Evolutionary conservation across 2,329 filamentous ascomycete genomes (phyloP).

Genomic region (Macrophomina pseudophaseolina): DNA sequence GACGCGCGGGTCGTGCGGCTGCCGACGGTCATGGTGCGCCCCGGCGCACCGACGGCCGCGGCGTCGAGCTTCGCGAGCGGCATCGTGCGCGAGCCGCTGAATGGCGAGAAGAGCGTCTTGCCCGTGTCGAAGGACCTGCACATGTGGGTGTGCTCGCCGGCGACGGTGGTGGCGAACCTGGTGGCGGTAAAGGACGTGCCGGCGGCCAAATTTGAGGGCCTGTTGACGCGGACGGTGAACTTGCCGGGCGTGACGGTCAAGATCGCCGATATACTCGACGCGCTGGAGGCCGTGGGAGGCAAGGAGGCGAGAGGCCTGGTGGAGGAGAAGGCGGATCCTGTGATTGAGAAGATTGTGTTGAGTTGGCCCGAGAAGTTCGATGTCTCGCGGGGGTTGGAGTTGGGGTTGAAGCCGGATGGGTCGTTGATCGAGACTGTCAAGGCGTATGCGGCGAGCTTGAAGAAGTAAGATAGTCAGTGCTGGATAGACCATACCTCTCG

Average conservation of each 20-base stretch:
- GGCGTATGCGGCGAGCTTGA: constrained; percentile 23
- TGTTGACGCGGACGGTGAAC: constrained; percentile 52
- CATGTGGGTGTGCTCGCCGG: constrained; percentile 61
- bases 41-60: constrained; percentile 61
- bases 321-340: constrained; percentile 52
- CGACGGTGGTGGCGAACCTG: constrained; percentile 58
- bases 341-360: constrained; percentile 54
- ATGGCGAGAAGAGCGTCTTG: constrained; percentile 54
- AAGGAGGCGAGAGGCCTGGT: constrained; percentile 55
- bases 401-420: constrained; percentile 59
- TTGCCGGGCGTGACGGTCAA: constrained; percentile 58
- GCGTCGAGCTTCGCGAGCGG: constrained; percentile 66
- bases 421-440: constrained; percentile 47
- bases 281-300: constrained; percentile 57
- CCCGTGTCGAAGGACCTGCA: constrained; percentile 55
- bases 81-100: constrained; percentile 66
- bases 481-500: background rate
- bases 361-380: constrained; percentile 59
- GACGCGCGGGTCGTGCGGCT: constrained; percentile 62
- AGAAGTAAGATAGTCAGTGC: background rate
- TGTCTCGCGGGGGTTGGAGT: constrained; percentile 57
- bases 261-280: constrained; percentile 60
- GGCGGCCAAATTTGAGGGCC: constrained; percentile 50
- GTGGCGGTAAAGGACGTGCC: constrained; percentile 55
- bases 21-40: constrained; percentile 64